These are phyloP conservation scores for Daldinia vernicosa DNA, from an alignment of 495 filamentous ascomycete species.

Conservation along the genomic window DNA sequence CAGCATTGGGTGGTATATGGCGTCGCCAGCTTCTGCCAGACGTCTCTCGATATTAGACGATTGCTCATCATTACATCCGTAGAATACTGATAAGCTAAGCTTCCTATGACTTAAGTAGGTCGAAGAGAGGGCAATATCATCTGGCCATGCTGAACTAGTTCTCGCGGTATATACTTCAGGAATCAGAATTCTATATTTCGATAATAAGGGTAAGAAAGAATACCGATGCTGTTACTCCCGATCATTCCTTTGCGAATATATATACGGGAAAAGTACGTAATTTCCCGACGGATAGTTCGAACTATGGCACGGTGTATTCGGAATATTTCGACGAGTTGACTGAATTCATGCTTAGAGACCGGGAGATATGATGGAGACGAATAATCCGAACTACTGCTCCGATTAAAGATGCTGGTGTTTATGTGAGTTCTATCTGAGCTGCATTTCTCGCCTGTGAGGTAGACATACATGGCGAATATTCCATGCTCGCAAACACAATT, in stretches of 20 bases:
- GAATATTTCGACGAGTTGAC: constrained; percentile 11
- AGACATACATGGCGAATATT: constrained; percentile 19
- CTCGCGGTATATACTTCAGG: constrained; percentile 21
- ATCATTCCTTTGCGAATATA: neutral
- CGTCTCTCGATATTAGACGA: neutral
- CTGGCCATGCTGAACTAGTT: constrained; percentile 11
- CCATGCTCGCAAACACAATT: neutral
- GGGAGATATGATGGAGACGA: constrained; percentile 21
- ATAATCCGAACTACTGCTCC: neutral
- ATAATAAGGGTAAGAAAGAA: neutral
- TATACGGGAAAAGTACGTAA: constrained; percentile 15
- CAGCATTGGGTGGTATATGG: constrained; percentile 16
- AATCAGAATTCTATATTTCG: neutral
- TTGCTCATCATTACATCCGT: constrained; percentile 22
- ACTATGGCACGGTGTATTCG: constrained; percentile 19
- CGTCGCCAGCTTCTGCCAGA: neutral
- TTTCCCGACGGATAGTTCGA: constrained; percentile 11
- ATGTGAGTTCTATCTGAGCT: neutral
- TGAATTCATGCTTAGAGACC: constrained; percentile 3
- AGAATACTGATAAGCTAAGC: constrained; percentile 26
- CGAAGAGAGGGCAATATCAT: constrained; percentile 27
- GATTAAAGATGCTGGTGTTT: constrained; percentile 18
- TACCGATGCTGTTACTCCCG: neutral
- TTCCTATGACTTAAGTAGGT: constrained; percentile 18
- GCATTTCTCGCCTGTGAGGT: neutral